Conservation (phyloP, 192 early-diverging fungal species). For the Coemansia sp. region DNA sequence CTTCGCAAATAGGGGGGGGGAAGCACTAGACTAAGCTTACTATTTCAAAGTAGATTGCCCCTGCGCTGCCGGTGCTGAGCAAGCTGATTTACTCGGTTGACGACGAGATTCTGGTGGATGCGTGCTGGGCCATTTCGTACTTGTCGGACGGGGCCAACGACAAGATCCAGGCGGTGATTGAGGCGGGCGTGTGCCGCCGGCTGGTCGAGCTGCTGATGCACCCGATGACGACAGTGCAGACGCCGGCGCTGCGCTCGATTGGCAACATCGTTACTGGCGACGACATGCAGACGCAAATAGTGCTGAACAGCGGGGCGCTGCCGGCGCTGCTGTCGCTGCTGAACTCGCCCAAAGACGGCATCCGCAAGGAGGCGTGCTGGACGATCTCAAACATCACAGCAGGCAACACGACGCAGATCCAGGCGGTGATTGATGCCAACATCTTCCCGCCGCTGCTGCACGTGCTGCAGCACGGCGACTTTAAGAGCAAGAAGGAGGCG, state of each 20-base stretch:
- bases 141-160: constrained; percentile 96
- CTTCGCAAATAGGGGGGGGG: neutral
- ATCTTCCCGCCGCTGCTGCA: constrained; percentile 88
- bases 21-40: neutral
- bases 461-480: constrained; percentile 84
- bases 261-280: constrained; percentile 99
- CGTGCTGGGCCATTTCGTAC: constrained; percentile 99
- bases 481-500: constrained; percentile 98
- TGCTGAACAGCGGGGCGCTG: constrained; percentile 88
- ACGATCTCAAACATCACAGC: constrained; percentile 99
- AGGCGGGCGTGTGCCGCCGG: constrained; percentile 88
- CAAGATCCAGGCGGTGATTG: constrained; percentile 97
- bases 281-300: constrained; percentile 93
- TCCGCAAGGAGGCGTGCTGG: constrained; percentile 99
- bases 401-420: constrained; percentile 89
- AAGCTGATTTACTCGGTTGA: constrained; percentile 88
- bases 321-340: constrained; percentile 79
- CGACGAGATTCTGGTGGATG: constrained; percentile 94
- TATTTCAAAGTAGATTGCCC: constrained; percentile 62
- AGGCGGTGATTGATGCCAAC: constrained; percentile 93
- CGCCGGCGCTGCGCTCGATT: constrained; percentile 93
- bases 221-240: constrained; percentile 85
- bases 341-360: constrained; percentile 85
- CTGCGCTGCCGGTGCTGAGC: constrained; percentile 83
- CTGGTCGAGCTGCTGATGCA: constrained; percentile 93